Evolutionary conservation across 2,329 filamentous ascomycete genomes (phyloP).

Genomic region (Sordariomycetes sp.): DNA sequence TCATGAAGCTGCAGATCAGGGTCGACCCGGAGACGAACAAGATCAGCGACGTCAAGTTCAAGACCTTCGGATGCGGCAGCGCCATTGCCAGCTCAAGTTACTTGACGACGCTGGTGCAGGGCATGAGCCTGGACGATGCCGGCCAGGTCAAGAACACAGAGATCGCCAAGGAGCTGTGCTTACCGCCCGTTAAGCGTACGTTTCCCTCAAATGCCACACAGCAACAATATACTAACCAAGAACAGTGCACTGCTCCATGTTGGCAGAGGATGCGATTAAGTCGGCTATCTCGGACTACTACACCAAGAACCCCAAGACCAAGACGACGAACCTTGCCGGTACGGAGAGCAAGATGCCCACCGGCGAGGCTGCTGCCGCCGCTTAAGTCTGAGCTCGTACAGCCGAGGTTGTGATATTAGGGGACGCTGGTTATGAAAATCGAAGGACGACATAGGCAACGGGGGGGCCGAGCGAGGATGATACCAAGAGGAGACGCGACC

Average conservation of each 20-base stretch:
- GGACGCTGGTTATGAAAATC: too few relatives aligned
- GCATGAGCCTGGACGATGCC: conserved; percentile 92
- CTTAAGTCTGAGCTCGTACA: neutral
- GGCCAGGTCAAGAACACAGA: conserved; percentile 91
- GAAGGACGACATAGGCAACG: neutral
- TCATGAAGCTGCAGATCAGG: conserved; percentile 75
- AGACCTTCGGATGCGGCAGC: conserved; percentile 91
- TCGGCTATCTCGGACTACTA: conserved; percentile 86
- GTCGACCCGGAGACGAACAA: conserved; percentile 82
- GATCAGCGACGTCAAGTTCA: conserved; percentile 94
- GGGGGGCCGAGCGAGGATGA: neutral
- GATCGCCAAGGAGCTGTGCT: conserved; percentile 90
- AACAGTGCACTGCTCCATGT: conserved; percentile 81
- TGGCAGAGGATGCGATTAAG: conserved; percentile 87
- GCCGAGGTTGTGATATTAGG: too few relatives aligned
- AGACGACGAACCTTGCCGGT: conserved; percentile 66
- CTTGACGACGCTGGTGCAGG: conserved; percentile 85
- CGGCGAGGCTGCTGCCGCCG: conserved; percentile 3
- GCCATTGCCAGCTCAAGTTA: conserved; percentile 95
- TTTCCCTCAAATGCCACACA: conserved; percentile 11
- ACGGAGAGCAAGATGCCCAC: conserved; percentile 32
- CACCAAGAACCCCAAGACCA: conserved; percentile 53
- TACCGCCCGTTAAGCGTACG: conserved; percentile 80
- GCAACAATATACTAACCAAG: neutral
- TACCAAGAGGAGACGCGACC: too few relatives aligned